These are phyloP conservation scores for Vitis labrusca DNA, from an alignment of 164 flowering plant genomes.

Conservation along the genomic window DNA sequence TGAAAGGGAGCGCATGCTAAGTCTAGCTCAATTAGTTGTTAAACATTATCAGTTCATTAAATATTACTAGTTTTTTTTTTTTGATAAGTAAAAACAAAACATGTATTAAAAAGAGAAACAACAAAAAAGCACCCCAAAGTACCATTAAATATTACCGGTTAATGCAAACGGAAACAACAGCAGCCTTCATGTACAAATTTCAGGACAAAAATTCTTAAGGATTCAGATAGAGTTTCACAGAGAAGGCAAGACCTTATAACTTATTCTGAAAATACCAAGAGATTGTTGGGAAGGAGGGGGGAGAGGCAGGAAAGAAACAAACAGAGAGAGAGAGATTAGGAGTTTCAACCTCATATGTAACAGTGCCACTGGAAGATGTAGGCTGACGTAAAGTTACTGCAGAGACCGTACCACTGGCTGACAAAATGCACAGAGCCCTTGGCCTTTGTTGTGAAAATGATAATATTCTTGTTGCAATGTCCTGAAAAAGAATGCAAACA, in stretches of 20 bases:
- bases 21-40: no score
- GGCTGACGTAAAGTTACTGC: slow-evolving; percentile 60
- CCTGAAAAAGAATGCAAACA: slow-evolving; percentile 31
- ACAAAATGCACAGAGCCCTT: slow-evolving; percentile 65
- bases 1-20: no score
- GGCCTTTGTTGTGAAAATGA: slow-evolving; percentile 61
- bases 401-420: slow-evolving; percentile 60
- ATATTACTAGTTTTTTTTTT: no score
- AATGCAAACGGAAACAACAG: no score
- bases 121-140: no score
- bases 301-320: not conserved
- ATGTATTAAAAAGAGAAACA: no score
- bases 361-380: slow-evolving; percentile 36
- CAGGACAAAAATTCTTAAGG: not conserved
- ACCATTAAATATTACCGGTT: no score
- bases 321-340: not conserved
- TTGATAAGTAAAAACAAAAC: no score
- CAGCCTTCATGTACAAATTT: not conserved
- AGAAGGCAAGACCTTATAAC: no score
- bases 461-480: slow-evolving; percentile 53
- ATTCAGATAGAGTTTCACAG: not conserved
- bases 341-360: slow-evolving; percentile 53
- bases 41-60: no score
- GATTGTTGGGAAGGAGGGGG: no score
- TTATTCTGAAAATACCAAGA: no score